Evolutionary conservation across 139 green algal genomes (phyloP).

Genomic region (Chlamydomonas schloesseri): DNA sequence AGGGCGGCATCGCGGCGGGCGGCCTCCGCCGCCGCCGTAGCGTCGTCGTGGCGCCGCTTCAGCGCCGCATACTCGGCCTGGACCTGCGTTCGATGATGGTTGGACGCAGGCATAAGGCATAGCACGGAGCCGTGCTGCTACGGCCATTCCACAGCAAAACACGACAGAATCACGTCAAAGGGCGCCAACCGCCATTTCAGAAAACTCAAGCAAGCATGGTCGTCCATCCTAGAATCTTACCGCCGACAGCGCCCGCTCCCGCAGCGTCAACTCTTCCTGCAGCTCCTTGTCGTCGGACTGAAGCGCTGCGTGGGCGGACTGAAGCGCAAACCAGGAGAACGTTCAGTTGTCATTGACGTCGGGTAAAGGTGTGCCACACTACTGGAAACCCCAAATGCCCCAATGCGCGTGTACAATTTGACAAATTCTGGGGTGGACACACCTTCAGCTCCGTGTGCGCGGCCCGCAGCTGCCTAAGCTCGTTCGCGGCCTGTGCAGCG

Average conservation of each 20-base stretch:
- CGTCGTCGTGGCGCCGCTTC: slow-evolving; percentile 28
- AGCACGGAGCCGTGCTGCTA: neutral
- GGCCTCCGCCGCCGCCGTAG: neutral
- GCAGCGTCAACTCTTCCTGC: slow-evolving; percentile 11
- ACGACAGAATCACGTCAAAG: too few relatives aligned
- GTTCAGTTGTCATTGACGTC: too few relatives aligned
- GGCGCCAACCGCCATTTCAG: too few relatives aligned
- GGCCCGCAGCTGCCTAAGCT: slow-evolving; percentile 19
- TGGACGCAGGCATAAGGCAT: too few relatives aligned
- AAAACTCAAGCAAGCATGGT: too few relatives aligned
- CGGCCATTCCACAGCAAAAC: neutral
- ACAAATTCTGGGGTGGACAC: too few relatives aligned
- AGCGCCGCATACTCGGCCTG: slow-evolving; percentile 26
- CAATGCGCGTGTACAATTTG: too few relatives aligned
- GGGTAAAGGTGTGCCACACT: too few relatives aligned
- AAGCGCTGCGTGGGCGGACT: neutral
- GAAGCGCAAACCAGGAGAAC: too few relatives aligned
- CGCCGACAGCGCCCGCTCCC: slow-evolving; percentile 13
- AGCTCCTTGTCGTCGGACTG: neutral
- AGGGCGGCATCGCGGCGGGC: slow-evolving; percentile 3
- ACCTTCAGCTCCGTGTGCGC: slow-evolving; percentile 10
- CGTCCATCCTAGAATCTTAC: too few relatives aligned
- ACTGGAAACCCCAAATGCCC: too few relatives aligned
- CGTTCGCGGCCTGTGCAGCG: slow-evolving; percentile 10
- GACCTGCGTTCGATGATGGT: neutral